Conservation (phyloP, 2,329 filamentous ascomycete genomes). For the Ceratocystis harringtonii region DNA sequence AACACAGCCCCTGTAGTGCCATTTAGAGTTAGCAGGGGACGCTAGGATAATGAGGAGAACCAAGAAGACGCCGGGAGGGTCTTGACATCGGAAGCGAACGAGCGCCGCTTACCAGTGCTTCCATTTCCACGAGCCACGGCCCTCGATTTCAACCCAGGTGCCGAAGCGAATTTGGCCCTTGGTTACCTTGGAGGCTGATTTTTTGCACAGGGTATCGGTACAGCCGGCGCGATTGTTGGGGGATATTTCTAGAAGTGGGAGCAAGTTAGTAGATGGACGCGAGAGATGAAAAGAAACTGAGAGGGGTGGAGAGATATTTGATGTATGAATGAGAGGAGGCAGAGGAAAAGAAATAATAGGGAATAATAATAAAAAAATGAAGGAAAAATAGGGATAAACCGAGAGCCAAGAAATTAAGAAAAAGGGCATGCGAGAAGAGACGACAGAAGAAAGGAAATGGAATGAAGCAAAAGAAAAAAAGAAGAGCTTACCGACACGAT, state of each 20-base stretch:
- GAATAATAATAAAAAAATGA: not conserved
- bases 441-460: not conserved
- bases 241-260: constrained; percentile 45
- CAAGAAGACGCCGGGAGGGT: not conserved
- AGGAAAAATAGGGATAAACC: not conserved
- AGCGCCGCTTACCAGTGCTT: constrained; percentile 60
- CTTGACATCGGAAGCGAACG: not conserved
- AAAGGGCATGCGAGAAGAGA: not conserved
- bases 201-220: constrained; percentile 58
- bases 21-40: not conserved
- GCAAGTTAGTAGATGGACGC: not conserved
- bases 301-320: not conserved
- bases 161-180: constrained; percentile 73
- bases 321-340: not conserved
- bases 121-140: constrained; percentile 55
- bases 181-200: constrained; percentile 49
- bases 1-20: constrained; percentile 59
- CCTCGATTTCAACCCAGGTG: constrained; percentile 48
- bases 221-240: constrained; percentile 59
- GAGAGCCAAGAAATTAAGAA: not conserved
- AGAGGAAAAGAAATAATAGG: not conserved
- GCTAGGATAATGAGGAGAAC: constrained; percentile 1
- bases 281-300: not conserved
- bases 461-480: constrained; percentile 2
- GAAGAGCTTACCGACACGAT: constrained; percentile 30